Conservation (phyloP, 805 yeast species). For the Metschnikowia lochheadii region DNA sequence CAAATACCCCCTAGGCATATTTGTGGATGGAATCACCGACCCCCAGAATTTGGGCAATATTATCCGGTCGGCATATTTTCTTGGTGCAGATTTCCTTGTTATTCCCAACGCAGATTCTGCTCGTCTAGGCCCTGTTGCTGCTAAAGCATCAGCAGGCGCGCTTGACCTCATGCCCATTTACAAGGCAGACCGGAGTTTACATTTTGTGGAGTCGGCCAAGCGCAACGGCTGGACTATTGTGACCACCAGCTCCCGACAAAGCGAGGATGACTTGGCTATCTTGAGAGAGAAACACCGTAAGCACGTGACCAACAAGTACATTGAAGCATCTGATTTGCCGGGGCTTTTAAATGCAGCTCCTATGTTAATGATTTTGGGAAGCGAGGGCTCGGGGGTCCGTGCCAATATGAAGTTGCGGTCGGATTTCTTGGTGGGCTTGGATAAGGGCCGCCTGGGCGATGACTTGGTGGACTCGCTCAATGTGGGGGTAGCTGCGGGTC, state of each 20-base stretch:
- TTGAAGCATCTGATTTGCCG: conserved; percentile 42
- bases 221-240: conserved; percentile 69
- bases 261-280: conserved; percentile 18
- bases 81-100: conserved; percentile 78
- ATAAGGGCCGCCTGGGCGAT: conserved; percentile 26
- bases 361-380: conserved; percentile 70
- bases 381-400: conserved; percentile 82
- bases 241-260: conserved; percentile 48
- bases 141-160: conserved; percentile 83
- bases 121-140: conserved; percentile 68
- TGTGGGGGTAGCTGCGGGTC: conserved; percentile 85
- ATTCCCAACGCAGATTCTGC: conserved; percentile 70
- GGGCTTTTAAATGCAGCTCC: conserved; percentile 50
- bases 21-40: conserved; percentile 75
- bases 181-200: conserved; percentile 53
- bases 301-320: conserved; percentile 29
- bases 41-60: conserved; percentile 88
- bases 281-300: conserved; percentile 26
- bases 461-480: conserved; percentile 70
- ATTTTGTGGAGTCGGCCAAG: conserved; percentile 54
- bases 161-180: conserved; percentile 66
- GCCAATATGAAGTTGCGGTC: conserved; percentile 57
- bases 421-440: conserved; percentile 46
- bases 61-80: conserved; percentile 69
- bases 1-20: conserved; percentile 61